Percentiles rank a stretch among this genome's conserved stretches.
Evolutionary conservation across 768 basidiomycete species (phyloP).

Genomic region (Naganishia vishniacii): DNA sequence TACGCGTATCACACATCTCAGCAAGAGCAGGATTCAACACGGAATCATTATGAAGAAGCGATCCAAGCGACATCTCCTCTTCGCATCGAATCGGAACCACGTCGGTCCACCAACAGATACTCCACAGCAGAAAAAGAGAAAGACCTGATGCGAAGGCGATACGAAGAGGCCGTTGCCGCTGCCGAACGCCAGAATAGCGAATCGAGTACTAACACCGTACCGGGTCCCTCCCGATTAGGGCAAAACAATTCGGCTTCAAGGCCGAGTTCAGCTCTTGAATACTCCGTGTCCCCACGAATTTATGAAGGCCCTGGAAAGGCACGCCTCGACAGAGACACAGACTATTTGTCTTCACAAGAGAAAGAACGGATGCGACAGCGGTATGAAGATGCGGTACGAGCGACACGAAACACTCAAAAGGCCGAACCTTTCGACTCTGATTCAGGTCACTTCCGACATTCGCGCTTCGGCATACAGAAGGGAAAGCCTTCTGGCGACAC

Average conservation of each 20-base stretch:
- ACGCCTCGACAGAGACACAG: neutral
- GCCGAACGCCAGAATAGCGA: neutral
- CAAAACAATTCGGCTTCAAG: neutral
- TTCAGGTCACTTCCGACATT: neutral
- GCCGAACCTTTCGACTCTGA: neutral
- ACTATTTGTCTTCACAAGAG: constrained; percentile 31
- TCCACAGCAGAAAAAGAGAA: constrained; percentile 36
- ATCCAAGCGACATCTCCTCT: constrained; percentile 14
- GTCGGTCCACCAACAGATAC: neutral
- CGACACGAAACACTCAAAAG: neutral
- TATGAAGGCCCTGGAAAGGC: neutral
- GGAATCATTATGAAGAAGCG: constrained; percentile 38
- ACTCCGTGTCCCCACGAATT: no score
- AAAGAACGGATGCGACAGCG: constrained; percentile 38
- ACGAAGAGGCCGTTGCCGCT: constrained; percentile 36
- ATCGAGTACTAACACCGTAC: constrained; percentile 5
- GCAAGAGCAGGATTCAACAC: constrained; percentile 38
- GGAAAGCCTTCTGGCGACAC: neutral
- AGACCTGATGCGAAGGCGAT: constrained; percentile 37
- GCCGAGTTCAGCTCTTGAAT: no score
- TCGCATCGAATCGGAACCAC: neutral
- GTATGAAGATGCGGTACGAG: constrained; percentile 39
- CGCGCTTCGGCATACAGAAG: neutral
- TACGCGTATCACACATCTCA: constrained; percentile 25
- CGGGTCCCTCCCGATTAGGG: neutral